These are phyloP conservation scores for Antrodiella citrinella DNA, from an alignment of 768 basidiomycete species.

Conservation along the genomic window DNA sequence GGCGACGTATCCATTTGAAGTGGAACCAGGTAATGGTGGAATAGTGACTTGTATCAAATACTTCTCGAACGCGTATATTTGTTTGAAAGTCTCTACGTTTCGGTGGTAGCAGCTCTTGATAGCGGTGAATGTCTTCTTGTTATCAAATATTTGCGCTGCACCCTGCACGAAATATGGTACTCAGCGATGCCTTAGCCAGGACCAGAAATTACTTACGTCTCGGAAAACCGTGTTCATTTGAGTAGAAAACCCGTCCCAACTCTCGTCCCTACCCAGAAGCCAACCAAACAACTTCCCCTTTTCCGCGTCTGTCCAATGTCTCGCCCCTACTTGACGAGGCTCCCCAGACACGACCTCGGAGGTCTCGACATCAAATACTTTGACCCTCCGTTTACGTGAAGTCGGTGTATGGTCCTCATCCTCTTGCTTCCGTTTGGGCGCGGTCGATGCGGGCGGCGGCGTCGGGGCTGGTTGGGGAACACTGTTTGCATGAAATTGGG, in stretches of 20 bases:
- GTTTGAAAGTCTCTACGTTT: slow-evolving; percentile 79
- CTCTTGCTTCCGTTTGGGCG: neutral
- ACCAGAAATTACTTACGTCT: slow-evolving; percentile 40
- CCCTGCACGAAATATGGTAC: slow-evolving; percentile 36
- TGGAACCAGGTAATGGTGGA: neutral
- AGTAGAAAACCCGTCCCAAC: slow-evolving; percentile 70
- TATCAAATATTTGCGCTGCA: slow-evolving; percentile 59
- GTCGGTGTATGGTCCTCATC: neutral
- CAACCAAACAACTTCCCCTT: slow-evolving; percentile 71
- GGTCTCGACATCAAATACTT: neutral
- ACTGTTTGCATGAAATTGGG: neutral
- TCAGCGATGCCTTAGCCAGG: slow-evolving; percentile 3
- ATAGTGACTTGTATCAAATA: slow-evolving; percentile 21
- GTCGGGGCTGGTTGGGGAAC: neutral
- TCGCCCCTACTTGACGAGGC: slow-evolving; percentile 42
- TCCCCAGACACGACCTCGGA: neutral
- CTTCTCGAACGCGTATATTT: slow-evolving; percentile 66
- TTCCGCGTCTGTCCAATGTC: slow-evolving; percentile 83
- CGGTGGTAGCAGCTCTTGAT: slow-evolving; percentile 82
- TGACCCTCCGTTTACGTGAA: neutral
- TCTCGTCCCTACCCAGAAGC: slow-evolving; percentile 74
- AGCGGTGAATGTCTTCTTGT: slow-evolving; percentile 77
- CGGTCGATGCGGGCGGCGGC: neutral
- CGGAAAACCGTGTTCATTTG: slow-evolving; percentile 80
- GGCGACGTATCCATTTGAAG: slow-evolving; percentile 12